Evolutionary conservation across 2,329 filamentous ascomycete species (phyloP).

Genomic region (Fusarium secorum): DNA sequence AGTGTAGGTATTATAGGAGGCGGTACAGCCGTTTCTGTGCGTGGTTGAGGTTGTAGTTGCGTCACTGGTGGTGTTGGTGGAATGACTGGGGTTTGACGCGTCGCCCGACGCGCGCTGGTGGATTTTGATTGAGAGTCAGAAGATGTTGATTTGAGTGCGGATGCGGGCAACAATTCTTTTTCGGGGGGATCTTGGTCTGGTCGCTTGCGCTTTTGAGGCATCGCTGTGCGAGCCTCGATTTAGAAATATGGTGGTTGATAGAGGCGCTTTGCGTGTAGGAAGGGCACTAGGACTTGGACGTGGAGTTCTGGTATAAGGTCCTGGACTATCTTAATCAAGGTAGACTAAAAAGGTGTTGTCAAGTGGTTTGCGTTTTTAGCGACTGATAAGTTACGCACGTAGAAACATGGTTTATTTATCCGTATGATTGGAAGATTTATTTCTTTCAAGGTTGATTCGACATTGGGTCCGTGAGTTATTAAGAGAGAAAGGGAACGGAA

Average conservation of each 20-base stretch:
- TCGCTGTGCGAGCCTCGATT: slow-evolving; percentile 36
- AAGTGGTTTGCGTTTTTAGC: background rate
- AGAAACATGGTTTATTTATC: background rate
- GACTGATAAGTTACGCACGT: background rate
- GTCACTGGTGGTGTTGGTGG: slow-evolving; percentile 43
- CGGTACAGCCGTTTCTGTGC: slow-evolving; percentile 30
- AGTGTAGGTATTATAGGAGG: slow-evolving; percentile 27
- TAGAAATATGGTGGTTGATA: background rate
- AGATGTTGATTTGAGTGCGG: slow-evolving; percentile 1
- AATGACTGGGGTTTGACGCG: slow-evolving; percentile 50
- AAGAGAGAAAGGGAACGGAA: background rate
- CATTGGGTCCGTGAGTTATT: background rate
- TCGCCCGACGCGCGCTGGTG: slow-evolving; percentile 48
- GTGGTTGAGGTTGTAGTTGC: slow-evolving; percentile 17
- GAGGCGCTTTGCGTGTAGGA: background rate
- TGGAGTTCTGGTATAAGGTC: background rate
- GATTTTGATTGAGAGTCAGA: slow-evolving; percentile 27
- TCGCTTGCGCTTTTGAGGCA: slow-evolving; percentile 52
- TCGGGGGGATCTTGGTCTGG: slow-evolving; percentile 41
- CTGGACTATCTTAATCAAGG: background rate
- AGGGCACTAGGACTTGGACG: background rate
- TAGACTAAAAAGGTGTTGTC: background rate
- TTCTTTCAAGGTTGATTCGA: background rate
- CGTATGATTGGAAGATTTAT: background rate
- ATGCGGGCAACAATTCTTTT: background rate